Base-by-base conservation (phyloP, 2,329 filamentous ascomycete species). In the Hypoxylon sp. region DNA sequence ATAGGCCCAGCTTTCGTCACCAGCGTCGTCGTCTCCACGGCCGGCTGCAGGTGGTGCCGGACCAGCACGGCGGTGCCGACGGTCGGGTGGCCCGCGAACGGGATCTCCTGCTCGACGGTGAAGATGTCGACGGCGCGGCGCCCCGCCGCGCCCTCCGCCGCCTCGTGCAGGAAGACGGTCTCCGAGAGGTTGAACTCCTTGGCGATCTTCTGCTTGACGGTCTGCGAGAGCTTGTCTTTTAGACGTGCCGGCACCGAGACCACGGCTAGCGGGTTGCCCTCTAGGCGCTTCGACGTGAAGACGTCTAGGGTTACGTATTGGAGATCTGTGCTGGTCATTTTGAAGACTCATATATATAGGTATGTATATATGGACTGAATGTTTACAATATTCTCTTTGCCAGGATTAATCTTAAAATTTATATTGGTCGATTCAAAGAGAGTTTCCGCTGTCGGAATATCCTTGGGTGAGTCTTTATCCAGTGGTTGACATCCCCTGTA, bases 151-250 rank as follows among this genome's bases (percentile, higher is more conserved):
- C 69, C 67, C n/a, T 67, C 61, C 19, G 65, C 61, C 30, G 60
- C 51, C 23, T 79, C 75, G 69, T 86, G 80, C 30, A 86, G 67
- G 64, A 87, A 87, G 30, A 84, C 80, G 1, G 83, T 86, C 68
- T 86, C 83, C 30, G 81, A 83, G 59, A 83, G 78, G 67, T 83
- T 84, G 73, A 87, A 87, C 67, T 87, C 84, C 52, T 74, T 71
- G 29, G 84, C 82, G 55, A 87, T 79, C 52, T 69, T 64, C 63
- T 84, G 81, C 66, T 87, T 86, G 60, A 76, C 75, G 2, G 70
- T 69, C 61, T 81, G 77, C 2, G 75, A 72, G 15, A 84, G 70
- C 15, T 62, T 63, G 23, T 68, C 58, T n/a, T 69, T 67, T 16
- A 62, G 57, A 12, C 64, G 49, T 7, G 71, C 59, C 3, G 80